Base-by-base conservation (phyloP, 345 rosid species). In the Eucalyptus shirleyi region DNA sequence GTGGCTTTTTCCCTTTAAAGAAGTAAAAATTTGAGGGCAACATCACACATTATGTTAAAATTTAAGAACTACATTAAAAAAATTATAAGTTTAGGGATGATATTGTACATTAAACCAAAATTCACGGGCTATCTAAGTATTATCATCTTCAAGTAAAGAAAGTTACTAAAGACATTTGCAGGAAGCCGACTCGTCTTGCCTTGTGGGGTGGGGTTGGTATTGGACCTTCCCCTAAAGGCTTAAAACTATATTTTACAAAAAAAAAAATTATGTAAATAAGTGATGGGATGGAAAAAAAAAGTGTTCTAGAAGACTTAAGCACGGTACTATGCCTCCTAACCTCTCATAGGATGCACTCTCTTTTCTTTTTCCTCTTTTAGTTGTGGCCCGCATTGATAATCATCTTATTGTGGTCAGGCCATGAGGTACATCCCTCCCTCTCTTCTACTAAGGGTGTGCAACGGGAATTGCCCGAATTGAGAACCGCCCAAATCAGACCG, bases 401-500 rank as follows among this genome's bases (percentile, higher is more conserved):
- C 34, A 30, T 65, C 77, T n/a, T 65, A 15, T 65, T 6, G 37
- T 28, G 69, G 18, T 12, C 2, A 8, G 18, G 9, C 34, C 72
- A 62, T 30, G 34, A 62, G 72, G 9, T 14, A 14, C 5, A 15
- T 62, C 34, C 69, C 69, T 62, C 17, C 9, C 9, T 28, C 9
- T 28, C 3, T 56, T 55, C n/a, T 26, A 10, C 30, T 59, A 23
- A 26, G 14, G 26, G 59, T 53, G 24, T 53, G 59, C 24, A 53
- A 53, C 0, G 2, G 1, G 10, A 53, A 53, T 2, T 0, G 2
- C 5, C 9, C 4, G 1, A 19, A 53, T 19, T 18, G 1, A 53
- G 5, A 53, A 53, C 4, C 2, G 2, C 5, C 4, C 5, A 4
- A 1, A 53, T 53, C 0, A 19, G 1, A 53, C 0, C 10, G 1